Conservation (phyloP, 2,329 filamentous ascomycete species). For the Acrodontium crateriforme region DNA sequence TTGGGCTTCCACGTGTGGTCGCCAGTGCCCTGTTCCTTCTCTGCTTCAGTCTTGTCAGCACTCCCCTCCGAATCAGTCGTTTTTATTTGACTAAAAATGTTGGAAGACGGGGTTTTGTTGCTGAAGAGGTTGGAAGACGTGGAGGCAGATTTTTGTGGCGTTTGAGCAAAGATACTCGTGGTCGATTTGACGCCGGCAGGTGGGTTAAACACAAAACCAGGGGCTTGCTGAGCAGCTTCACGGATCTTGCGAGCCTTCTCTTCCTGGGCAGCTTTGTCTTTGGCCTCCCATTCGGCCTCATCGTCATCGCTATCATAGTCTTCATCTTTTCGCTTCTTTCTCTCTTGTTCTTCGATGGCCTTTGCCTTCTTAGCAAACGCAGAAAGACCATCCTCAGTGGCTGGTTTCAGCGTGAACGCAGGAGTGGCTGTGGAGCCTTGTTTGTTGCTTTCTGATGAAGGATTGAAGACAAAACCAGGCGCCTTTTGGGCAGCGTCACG, state of each 20-base stretch:
- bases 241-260: slow-evolving; percentile 31
- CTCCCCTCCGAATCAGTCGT: background rate
- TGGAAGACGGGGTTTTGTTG: slow-evolving; percentile 1
- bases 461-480: slow-evolving; percentile 11
- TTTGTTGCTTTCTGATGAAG: slow-evolving; percentile 14
- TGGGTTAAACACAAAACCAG: slow-evolving; percentile 11
- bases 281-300: slow-evolving; percentile 34
- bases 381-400: slow-evolving; percentile 25
- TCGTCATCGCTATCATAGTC: slow-evolving; percentile 40
- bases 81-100: background rate
- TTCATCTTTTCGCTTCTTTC: slow-evolving; percentile 35
- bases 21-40: slow-evolving; percentile 12
- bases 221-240: slow-evolving; percentile 21
- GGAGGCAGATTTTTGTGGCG: background rate
- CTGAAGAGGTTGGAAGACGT: slow-evolving; percentile 3
- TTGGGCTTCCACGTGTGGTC: slow-evolving; percentile 37
- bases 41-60: slow-evolving; percentile 3
- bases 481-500: slow-evolving; percentile 24
- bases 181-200: slow-evolving; percentile 1
- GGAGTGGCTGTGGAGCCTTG: slow-evolving; percentile 10
- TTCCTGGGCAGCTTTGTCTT: slow-evolving; percentile 31
- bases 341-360: slow-evolving; percentile 29
- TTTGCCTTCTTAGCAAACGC: slow-evolving; percentile 29
- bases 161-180: slow-evolving; percentile 1
- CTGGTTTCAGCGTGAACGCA: slow-evolving; percentile 17